These are phyloP conservation scores for Zarea fungicola DNA, from an alignment of 2,329 filamentous ascomycete species.

Conservation along the genomic window DNA sequence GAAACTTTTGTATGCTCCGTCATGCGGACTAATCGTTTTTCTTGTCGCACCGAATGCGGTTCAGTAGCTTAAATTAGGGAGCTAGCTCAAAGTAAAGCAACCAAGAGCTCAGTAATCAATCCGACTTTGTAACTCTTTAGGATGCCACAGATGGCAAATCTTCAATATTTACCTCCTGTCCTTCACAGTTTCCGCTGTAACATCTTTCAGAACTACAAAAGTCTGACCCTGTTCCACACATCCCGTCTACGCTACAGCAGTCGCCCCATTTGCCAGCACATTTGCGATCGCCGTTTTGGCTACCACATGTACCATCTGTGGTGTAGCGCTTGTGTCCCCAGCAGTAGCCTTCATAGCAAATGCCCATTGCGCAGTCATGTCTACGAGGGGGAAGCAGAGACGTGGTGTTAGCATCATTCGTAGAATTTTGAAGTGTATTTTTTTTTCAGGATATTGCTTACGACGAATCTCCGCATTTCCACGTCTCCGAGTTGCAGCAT, in stretches of 20 bases:
- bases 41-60: no score
- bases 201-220: conserved; percentile 19
- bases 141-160: no score
- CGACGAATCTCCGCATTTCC: conserved; percentile 24
- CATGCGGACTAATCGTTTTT: no score
- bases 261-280: conserved; percentile 29
- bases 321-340: conserved; percentile 24
- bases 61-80: no score
- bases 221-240: conserved; percentile 20
- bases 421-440: no score
- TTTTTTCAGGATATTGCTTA: conserved; percentile 16
- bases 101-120: no score
- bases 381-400: conserved; percentile 17
- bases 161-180: no score
- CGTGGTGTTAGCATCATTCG: not conserved
- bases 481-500: conserved; percentile 30
- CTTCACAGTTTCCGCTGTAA: conserved; percentile 19
- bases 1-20: no score
- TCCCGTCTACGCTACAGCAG: conserved; percentile 25
- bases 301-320: conserved; percentile 31
- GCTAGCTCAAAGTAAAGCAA: no score
- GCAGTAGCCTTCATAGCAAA: conserved; percentile 30
- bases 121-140: no score
- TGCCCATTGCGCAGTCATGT: conserved; percentile 26
- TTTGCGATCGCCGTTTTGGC: conserved; percentile 20